These are phyloP conservation scores for Orobanche coerulescens DNA, from an alignment of 257 asterid genomes.

Conservation along the genomic window DNA sequence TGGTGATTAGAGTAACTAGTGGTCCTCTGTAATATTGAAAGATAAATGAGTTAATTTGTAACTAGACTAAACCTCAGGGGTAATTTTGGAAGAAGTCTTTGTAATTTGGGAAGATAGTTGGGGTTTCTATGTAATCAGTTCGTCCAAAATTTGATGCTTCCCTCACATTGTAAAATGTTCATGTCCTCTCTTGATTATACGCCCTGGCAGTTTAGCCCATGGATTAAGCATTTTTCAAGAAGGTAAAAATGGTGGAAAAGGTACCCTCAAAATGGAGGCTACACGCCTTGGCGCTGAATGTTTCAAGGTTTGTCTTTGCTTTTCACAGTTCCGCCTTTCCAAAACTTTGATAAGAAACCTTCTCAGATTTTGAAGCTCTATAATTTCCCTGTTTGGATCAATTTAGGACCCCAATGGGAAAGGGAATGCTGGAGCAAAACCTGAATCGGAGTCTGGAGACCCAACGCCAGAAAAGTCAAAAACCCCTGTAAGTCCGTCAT, in stretches of 20 bases:
- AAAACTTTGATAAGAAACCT: neutral
- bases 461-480: conserved; percentile 54
- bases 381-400: conserved; percentile 17
- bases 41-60: too few relatives aligned
- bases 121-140: too few relatives aligned
- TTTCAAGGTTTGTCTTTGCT: conserved; percentile 57
- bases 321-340: conserved; percentile 9
- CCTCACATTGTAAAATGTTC: neutral
- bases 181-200: neutral
- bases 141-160: neutral
- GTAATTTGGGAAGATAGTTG: too few relatives aligned
- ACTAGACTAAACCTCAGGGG: too few relatives aligned
- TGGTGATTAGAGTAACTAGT: too few relatives aligned
- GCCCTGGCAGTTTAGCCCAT: conserved; percentile 65
- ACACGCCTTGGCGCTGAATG: conserved; percentile 65
- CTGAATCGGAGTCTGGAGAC: conserved; percentile 47
- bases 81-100: too few relatives aligned
- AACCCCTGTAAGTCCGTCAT: conserved; percentile 48
- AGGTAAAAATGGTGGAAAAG: conserved; percentile 57
- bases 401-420: conserved; percentile 38
- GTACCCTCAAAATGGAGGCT: conserved; percentile 63
- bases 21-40: too few relatives aligned
- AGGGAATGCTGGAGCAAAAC: conserved; percentile 33
- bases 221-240: conserved; percentile 85
- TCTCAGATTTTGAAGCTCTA: neutral